Base-by-base conservation (phyloP, 139 green algal species). In the Tetradesmus obliquus region DNA sequence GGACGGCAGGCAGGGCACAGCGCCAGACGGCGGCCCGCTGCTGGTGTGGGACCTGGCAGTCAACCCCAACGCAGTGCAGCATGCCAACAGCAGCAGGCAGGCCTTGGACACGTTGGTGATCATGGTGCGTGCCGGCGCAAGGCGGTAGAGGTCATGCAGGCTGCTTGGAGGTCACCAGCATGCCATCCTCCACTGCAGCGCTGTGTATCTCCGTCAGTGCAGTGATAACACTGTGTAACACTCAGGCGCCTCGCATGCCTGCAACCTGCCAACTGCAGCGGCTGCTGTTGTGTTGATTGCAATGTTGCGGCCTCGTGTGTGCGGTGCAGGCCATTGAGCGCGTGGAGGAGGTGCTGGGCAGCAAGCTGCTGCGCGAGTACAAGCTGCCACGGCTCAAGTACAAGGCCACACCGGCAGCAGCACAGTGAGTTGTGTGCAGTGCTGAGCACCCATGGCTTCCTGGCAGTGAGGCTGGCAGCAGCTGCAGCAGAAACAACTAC, bases 11-110 rank as follows among this genome's bases (percentile, higher is more conserved):
- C 60, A 94, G 24, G 91, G 93, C 87, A 80, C 20, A 60, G 51
- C 89, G 12, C 54, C 88, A 20, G 69, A 62, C 51, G 71, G 79
- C 20, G 88, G 32, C 10, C 79, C 88, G 79, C 60, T 89, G 17
- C 5, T 62, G 10, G 92, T 96, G 82, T 95, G 91, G 84, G 96
- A 97, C 90, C 92, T 97, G 74, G 94, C 95, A 24, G 91, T 98
- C n/a, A 92, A 96, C 81, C 93, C 95, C 4, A 84, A 94, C 5
- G 94, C 93, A 32, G 19, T 94, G 54, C 71, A 91, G 51, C 88
- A 93, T 45, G 93, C 88, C 3, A 9, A 57, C 3, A n/a, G 22
- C 12, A 94, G 92, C 66, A 72, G 76, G 2, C 62, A 4, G 24
- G 89, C 95, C n/a, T 88, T 91, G 88, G 51, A 85, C 3, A 89